These are phyloP conservation scores for Coniochaeta pulveracea DNA, from an alignment of 2,329 filamentous ascomycete genomes.

Conservation along the genomic window DNA sequence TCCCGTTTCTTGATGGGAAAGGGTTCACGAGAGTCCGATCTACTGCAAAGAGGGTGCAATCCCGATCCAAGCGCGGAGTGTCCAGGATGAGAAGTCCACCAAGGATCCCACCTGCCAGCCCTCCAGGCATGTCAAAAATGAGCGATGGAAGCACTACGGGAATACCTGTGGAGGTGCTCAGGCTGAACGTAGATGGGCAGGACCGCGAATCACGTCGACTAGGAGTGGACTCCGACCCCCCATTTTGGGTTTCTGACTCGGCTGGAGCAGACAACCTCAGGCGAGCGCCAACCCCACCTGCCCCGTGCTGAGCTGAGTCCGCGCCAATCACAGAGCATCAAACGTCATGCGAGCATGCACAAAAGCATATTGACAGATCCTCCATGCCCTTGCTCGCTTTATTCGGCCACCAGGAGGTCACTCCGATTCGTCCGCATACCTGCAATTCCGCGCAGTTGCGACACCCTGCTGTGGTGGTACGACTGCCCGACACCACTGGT, in stretches of 20 bases:
- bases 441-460: too few species aligned
- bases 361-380: too few species aligned
- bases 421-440: not conserved
- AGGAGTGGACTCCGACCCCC: conserved; percentile 2
- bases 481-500: too few species aligned
- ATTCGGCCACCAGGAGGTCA: not conserved
- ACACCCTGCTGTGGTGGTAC: too few species aligned
- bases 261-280: not conserved
- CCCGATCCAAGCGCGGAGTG: too few species aligned
- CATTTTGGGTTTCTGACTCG: not conserved
- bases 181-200: not conserved
- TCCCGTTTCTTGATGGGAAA: too few species aligned
- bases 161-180: not conserved
- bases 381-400: not conserved
- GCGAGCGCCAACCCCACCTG: not conserved
- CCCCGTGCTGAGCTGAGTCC: not conserved
- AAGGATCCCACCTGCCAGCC: not conserved
- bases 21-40: too few species aligned
- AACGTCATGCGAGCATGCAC: not conserved
- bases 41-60: too few species aligned
- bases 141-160: not conserved
- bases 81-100: not conserved
- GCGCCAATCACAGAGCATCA: not conserved
- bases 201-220: not conserved
- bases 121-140: not conserved